Base-by-base conservation (phyloP, 257 asterid genomes). In the Jasminum sambac region DNA sequence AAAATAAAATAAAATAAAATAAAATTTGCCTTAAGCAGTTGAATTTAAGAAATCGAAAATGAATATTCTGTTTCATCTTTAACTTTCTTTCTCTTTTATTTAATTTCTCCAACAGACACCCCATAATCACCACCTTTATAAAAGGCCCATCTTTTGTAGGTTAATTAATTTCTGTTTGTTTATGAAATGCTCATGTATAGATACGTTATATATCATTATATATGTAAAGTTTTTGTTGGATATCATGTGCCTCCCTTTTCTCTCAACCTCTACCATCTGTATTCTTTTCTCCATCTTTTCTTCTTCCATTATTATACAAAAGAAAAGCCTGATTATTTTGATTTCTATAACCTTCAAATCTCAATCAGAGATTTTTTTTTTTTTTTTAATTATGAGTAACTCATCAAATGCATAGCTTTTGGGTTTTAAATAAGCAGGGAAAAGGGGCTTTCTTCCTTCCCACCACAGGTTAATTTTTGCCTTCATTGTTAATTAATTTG, bases 121-220 rank as follows among this genome's bases (percentile, higher is more conserved):
- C 62, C 73, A 71, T 77, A 66, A 44, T 61, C 68, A 67, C 58
- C 73, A 69, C 38, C 83, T 69, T 80, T 75, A 73, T 77, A 48
- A 80, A 83, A 77, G 77, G 68, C 69, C 70, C 76, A 67, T 67
- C 69, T 66, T 71, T 73, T 36, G 64, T 63, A 2, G 60, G 60
- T 52, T 30, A 40, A 70, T 24, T 30, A 60, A 67, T 38, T 10
- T 52, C 50, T 26, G 8, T 72, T 64, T 60, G 24, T 59, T 67
- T 37, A 70, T 68, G 63, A 67, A 46, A 44, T 14, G 75, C 50
- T 52, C 69, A 70, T 71, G 43, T 67, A 34, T 64, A 72, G 19
- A 71, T 50, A 57, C 39, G 55, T n/a, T n/a, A 59, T 41, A 46
- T 23, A 67, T 60, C 34, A 48, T 64, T 50, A 67, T 14, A 83